Evolutionary conservation across 768 basidiomycete genomes (phyloP).

Genomic region (Boletus sensibilis): DNA sequence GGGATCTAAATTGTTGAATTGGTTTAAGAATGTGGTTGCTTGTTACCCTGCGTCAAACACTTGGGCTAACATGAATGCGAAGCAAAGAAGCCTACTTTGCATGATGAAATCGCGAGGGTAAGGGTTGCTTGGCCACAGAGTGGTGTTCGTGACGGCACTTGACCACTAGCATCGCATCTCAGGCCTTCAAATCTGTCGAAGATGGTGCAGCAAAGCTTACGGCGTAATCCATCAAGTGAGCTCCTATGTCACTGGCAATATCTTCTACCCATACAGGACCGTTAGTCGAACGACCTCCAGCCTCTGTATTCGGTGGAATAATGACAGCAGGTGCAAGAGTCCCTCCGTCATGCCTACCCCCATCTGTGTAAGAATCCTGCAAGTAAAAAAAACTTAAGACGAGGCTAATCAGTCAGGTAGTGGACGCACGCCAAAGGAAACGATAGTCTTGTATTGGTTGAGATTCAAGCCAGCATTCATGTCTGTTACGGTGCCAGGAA

Average conservation of each 20-base stretch:
- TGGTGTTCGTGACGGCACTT: background rate
- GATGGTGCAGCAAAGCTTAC: background rate
- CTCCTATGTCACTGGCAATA: background rate
- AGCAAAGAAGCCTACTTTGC: background rate
- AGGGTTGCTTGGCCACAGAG: background rate
- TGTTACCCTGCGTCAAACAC: background rate
- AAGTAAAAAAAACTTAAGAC: background rate
- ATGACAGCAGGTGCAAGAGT: background rate
- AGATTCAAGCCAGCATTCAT: background rate
- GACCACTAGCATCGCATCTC: background rate
- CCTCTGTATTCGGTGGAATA: background rate
- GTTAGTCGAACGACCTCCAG: background rate
- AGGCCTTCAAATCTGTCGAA: too few species aligned
- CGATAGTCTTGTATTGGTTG: background rate
- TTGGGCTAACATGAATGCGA: background rate
- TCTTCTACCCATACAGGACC: background rate
- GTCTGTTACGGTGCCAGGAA: background rate
- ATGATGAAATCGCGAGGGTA: background rate
- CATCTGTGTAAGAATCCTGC: background rate
- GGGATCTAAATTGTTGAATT: background rate
- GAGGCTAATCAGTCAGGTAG: too few species aligned
- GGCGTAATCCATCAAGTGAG: background rate
- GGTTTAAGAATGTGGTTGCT: background rate
- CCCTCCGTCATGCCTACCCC: background rate
- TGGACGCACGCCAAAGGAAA: background rate